These are phyloP conservation scores for Phytophthora quininea DNA, from an alignment of 352 stramenopile species.

Conservation along the genomic window DNA sequence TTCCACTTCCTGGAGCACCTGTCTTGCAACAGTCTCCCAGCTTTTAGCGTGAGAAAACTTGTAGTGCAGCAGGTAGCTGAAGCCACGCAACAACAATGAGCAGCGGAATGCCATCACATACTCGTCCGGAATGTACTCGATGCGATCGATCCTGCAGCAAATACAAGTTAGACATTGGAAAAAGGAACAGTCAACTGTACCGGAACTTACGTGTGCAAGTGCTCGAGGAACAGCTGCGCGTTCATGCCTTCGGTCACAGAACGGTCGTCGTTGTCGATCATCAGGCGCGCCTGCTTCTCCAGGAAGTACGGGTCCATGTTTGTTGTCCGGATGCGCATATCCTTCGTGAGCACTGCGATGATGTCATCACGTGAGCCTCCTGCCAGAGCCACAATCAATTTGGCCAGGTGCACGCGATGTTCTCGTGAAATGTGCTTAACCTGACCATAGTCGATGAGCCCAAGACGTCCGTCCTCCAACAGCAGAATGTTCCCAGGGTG, in stretches of 20 bases:
- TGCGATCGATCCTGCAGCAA: constrained; percentile 67
- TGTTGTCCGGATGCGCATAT: constrained; percentile 79
- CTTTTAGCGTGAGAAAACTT: constrained; percentile 87
- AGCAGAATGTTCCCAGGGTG: constrained; percentile 93
- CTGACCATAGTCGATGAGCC: constrained; percentile 93
- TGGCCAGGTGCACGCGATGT: constrained; percentile 73
- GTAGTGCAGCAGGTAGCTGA: constrained; percentile 87
- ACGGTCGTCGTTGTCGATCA: constrained; percentile 89
- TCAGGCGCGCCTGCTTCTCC: constrained; percentile 82
- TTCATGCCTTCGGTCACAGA: constrained; percentile 86
- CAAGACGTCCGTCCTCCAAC: constrained; percentile 87
- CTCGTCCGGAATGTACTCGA: constrained; percentile 84
- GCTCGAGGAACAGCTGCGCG: constrained; percentile 85
- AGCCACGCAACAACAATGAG: constrained; percentile 84
- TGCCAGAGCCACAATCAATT: constrained; percentile 85
- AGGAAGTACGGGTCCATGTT: constrained; percentile 85
- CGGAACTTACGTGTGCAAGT: constrained; percentile 68
- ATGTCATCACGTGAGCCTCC: constrained; percentile 78
- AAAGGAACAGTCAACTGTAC: background rate
- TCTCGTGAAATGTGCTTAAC: constrained; percentile 85
- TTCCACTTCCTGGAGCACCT: constrained; percentile 62
- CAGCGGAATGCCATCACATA: constrained; percentile 90
- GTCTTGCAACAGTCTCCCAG: constrained; percentile 73
- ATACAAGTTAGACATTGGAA: background rate
- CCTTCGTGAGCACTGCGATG: constrained; percentile 70